Base-by-base conservation (phyloP, 495 filamentous ascomycete genomes). In the Penicillium arizonense region DNA sequence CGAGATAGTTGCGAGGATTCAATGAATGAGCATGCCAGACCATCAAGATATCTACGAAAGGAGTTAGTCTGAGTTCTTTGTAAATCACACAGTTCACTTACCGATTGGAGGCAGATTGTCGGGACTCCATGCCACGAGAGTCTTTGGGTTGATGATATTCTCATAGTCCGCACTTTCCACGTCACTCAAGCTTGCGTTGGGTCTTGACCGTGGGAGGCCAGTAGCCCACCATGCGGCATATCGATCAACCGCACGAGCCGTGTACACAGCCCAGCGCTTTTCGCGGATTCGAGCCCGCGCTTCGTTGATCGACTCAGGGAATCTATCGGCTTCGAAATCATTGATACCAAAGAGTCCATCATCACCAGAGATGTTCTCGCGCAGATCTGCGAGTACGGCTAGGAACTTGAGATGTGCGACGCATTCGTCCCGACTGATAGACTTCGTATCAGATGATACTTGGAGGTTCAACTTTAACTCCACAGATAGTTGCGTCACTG, bases 1-100 rank as follows among this genome's bases (percentile, higher is more conserved):
- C 90, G 3, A 90, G 77, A 58, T 84, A 96, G 45, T 73, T 71
- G 36, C 87, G 73, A 3, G 90, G 90, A 54, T 92, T 94, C 5
- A 96, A 79, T 82, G 89, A 84, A 59, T 89, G 89, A 4, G 87
- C 74, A 67, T 96, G 90, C 88, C 87, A 91, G 0, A 95, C 89
- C 88, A 96, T 90, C 38, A 96, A 67, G 3, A 96, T 84, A 64
- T 95, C 89, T 83, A 57, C 6, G 21, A 41, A 34, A 12, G 2
- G 21, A 39, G 18, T 60, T 44, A 35, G 35, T 14, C 5, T 34
- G 13, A 12, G 35, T 7, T 34, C 33, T 44, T 13, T n/a, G 16
- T 8, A 6, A 45, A 12, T 16, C 5, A 14, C 40, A 12, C 13
- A 40, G 5, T 8, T 5, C 2, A 58, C 67, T 59, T 34, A 64